Base-by-base conservation (phyloP, 768 basidiomycete genomes). In the Rhodosporidiobolus odoratus region DNA sequence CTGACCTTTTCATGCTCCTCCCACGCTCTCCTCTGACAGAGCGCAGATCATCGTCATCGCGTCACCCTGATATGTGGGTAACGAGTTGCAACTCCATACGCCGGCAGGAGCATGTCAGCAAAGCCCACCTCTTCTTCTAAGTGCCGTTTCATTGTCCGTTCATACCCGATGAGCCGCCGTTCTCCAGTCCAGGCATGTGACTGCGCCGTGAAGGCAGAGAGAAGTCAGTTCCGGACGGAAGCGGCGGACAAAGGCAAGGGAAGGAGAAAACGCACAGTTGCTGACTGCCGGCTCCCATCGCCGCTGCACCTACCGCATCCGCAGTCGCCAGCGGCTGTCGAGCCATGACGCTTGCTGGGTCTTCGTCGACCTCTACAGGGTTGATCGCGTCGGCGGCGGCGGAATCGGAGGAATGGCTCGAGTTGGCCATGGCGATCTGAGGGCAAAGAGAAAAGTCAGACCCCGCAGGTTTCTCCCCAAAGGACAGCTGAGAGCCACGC, bases 241-340 rank as follows among this genome's bases (percentile, higher is more conserved):
- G 53, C 15, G 3, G 16, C 47, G 43, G 6, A 1, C 15, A 21
- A 47, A 25, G 34, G 34, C 19, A 19, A 13, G 41, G 27, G n/a
- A 40, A 16, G 8, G 10, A 47, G 15, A 45, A 17, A 48, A 47
- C 69, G 34, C 30, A 71, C 69, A 71, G 41, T 1, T 21, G 30
- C 15, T 40, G 4, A 2, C 62, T n/a, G 12, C 64, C 60, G 0
- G 57, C 68, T 8, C 68, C 64, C 72, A 73, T 73, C 9, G 72
- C 72, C 4, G 72, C 72, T 8, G 72, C 72, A 4, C 68, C 72
- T n/a, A 73, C 41, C 0, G 54, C 48, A 5, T 73, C 72, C 19
- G 50, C 43, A 4, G 67, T 65, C 32, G 58, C 7, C 30, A 73
- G 64, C 34, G 66, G 66, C 41, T 50, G 58, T 47, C 63, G 45